A percentile compares a stretch with the other conserved stretches of the same genome.
phyloP scores from a whole-genome alignment of 345 rosid species.

The Toxicodendron radicans region DNA sequence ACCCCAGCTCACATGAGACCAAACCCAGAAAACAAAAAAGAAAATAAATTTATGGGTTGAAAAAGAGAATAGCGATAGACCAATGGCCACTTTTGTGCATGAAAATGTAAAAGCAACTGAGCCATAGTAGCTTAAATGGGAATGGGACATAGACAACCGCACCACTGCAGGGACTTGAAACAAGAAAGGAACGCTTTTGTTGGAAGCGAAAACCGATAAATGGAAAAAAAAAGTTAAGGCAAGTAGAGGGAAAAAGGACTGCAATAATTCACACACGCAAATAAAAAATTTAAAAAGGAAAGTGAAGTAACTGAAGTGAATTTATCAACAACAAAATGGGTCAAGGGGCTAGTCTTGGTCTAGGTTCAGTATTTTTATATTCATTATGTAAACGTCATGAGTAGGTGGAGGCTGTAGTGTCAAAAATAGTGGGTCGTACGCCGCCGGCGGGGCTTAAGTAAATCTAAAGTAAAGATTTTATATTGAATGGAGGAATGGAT shows the following conservation, averaged over 20 bases:
- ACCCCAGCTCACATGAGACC: conserved; percentile 1
- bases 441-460: conserved; percentile 20
- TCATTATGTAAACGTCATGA: background rate
- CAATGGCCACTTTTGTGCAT: background rate
- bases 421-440: conserved; percentile 21
- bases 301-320: background rate
- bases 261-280: conserved; percentile 24
- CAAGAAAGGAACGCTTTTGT: conserved; percentile 16
- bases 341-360: background rate
- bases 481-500: conserved; percentile 10
- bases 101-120: background rate
- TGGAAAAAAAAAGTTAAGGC: background rate
- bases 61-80: background rate
- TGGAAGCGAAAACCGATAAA: conserved; percentile 25
- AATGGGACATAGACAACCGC: background rate
- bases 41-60: background rate
- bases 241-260: background rate
- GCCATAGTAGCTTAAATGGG: background rate
- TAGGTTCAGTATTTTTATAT: background rate
- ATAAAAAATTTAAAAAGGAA: background rate
- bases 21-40: background rate
- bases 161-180: conserved; percentile 5
- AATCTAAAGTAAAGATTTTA: background rate
- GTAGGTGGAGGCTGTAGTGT: background rate
- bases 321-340: background rate